phyloP scores from a whole-genome alignment of 2,329 filamentous ascomycete genomes.

The Aspergillus fijiensis region DNA sequence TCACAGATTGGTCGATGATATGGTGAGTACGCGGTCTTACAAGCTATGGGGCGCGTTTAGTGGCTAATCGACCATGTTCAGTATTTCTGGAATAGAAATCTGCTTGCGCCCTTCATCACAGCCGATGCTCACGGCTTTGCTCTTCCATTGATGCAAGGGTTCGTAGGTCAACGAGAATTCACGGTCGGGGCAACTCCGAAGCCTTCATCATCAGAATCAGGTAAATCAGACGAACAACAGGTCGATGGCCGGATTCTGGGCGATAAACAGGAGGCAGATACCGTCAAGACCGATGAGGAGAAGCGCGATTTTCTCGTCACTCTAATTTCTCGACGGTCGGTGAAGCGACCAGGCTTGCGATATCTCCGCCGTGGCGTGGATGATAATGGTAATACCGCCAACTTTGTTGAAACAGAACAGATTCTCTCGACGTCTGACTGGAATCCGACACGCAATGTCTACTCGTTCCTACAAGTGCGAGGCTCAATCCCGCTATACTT shows the following conservation, averaged over 20 bases:
- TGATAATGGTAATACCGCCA: constrained; percentile 83
- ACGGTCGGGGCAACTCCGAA: constrained; percentile 56
- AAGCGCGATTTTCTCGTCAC: constrained; percentile 71
- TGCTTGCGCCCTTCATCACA: constrained; percentile 71
- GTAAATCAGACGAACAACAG: constrained; percentile 17
- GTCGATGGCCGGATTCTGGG: constrained; percentile 38
- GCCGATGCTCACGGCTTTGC: constrained; percentile 69
- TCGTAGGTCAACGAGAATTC: constrained; percentile 83
- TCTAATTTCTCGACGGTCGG: constrained; percentile 83
- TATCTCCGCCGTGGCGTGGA: constrained; percentile 90
- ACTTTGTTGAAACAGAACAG: constrained; percentile 93
- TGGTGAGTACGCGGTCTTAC: constrained; percentile 43
- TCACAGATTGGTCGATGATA: constrained; percentile 68
- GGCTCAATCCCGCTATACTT: constrained; percentile 95
- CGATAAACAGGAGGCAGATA: constrained; percentile 41
- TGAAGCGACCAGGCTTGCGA: constrained; percentile 80
- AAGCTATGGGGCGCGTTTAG: background rate
- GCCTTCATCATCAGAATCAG: constrained; percentile 12
- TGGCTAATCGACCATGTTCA: constrained; percentile 28
- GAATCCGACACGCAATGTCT: constrained; percentile 61
- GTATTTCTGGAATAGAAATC: constrained; percentile 89
- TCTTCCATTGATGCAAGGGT: constrained; percentile 88
- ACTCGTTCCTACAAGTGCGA: constrained; percentile 83
- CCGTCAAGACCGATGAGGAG: constrained; percentile 25
- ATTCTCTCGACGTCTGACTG: constrained; percentile 73